Conservation (phyloP, 148 eudicot genomes). For the Rhododendron kiyosumense region DNA sequence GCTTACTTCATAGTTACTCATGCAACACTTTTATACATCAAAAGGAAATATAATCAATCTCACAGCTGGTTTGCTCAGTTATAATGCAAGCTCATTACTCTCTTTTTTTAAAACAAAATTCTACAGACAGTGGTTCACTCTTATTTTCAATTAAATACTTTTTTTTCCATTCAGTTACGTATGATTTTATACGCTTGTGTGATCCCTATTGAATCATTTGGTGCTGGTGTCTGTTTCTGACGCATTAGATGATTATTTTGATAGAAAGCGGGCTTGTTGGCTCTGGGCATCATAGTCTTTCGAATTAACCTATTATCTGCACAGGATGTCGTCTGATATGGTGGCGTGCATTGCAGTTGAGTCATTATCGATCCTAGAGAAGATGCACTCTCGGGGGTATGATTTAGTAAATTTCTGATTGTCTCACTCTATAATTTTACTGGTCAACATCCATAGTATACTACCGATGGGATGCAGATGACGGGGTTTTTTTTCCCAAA, state of each 20-base stretch:
- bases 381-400: constrained; percentile 82
- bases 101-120: not conserved
- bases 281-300: not conserved
- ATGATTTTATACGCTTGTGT: not conserved
- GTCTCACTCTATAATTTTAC: not conserved
- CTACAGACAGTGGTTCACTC: not conserved
- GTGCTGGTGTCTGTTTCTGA: not conserved
- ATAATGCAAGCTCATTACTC: not conserved
- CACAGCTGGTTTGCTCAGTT: not conserved
- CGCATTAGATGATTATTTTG: not conserved
- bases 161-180: not conserved
- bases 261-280: not conserved
- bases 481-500: not conserved
- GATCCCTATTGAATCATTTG: not conserved
- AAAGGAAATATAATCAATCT: not conserved
- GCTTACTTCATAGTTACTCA: not conserved
- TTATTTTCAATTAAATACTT: not conserved
- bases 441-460: not conserved
- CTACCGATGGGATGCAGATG: not conserved
- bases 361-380: constrained; percentile 76
- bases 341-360: constrained; percentile 87
- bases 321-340: constrained; percentile 91
- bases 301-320: constrained; percentile 2
- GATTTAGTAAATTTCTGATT: not conserved
- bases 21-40: not conserved